Conservation (phyloP, 2,329 filamentous ascomycete species). For the Orbilia oligospora region DNA sequence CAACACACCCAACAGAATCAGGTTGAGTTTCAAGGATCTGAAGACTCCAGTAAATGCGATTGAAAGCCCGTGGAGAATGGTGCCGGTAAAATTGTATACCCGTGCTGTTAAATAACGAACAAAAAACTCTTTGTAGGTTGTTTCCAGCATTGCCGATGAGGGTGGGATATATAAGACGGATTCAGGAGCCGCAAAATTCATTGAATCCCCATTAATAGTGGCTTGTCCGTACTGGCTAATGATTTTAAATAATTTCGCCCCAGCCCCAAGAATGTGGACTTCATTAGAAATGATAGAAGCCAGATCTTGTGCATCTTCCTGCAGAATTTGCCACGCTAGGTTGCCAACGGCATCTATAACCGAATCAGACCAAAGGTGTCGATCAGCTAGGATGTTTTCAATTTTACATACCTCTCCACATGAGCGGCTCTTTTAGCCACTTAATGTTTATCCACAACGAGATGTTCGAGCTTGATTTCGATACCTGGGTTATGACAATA, state of each 20-base stretch:
- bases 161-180: conserved; percentile 3
- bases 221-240: conserved; percentile 45
- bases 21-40: conserved; percentile 30
- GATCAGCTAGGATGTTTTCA: background rate
- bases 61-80: background rate
- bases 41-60: background rate
- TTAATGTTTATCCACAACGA: conserved; percentile 89
- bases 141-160: conserved; percentile 40
- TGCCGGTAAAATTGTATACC: background rate
- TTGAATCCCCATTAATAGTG: background rate
- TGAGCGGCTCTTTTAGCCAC: conserved; percentile 79
- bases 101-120: conserved; percentile 12
- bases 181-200: background rate
- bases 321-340: conserved; percentile 37
- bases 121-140: conserved; percentile 20
- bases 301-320: conserved; percentile 50
- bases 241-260: conserved; percentile 46
- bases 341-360: conserved; percentile 27
- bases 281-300: conserved; percentile 46
- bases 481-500: conserved; percentile 91
- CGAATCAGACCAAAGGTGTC: background rate
- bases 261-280: conserved; percentile 25
- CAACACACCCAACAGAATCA: conserved; percentile 34
- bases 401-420: conserved; percentile 66
- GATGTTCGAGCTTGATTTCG: conserved; percentile 92